Percentiles rank a stretch among this genome's conserved stretches.
phyloP scores from a whole-genome alignment of 495 filamentous ascomycete species.

The Neurospora sp. region DNA sequence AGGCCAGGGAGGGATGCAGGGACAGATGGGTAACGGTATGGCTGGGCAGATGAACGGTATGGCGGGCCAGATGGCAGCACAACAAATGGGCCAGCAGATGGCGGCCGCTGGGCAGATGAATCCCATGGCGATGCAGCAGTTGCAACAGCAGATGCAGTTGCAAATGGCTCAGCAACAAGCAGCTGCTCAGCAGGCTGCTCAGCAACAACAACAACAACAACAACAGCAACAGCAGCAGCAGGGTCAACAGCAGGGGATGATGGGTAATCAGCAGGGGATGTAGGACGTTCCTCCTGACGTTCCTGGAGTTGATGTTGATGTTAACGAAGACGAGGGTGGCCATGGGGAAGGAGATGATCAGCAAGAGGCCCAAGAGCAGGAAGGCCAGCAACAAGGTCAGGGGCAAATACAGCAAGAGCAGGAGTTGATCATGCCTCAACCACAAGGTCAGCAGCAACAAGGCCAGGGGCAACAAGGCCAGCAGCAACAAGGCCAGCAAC shows the following conservation, averaged over 20 bases:
- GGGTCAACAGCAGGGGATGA: slow-evolving; percentile 16
- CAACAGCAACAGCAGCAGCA: background rate
- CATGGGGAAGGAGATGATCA: background rate
- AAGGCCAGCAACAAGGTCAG: slow-evolving; percentile 7
- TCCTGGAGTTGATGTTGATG: background rate
- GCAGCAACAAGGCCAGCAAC: slow-evolving; percentile 18
- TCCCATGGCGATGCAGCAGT: background rate
- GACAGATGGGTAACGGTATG: slow-evolving; percentile 1
- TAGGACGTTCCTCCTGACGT: background rate
- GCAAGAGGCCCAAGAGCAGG: slow-evolving; percentile 23
- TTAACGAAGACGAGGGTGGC: background rate
- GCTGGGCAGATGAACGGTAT: slow-evolving; percentile 1
- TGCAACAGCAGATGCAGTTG: background rate
- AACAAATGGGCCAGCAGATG: background rate
- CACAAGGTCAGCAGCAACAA: background rate
- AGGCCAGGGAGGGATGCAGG: background rate
- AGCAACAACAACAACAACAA: background rate
- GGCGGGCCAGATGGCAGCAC: background rate
- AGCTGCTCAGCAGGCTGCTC: background rate
- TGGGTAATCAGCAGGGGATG: slow-evolving; percentile 1
- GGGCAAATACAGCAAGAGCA: slow-evolving; percentile 17
- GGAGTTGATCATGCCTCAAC: no score
- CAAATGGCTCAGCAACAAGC: slow-evolving; percentile 11
- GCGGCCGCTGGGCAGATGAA: background rate
- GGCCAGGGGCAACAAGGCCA: background rate